Evolutionary conservation across 2,329 filamentous ascomycete species (phyloP).

Genomic region (Talaromyces sp.): DNA sequence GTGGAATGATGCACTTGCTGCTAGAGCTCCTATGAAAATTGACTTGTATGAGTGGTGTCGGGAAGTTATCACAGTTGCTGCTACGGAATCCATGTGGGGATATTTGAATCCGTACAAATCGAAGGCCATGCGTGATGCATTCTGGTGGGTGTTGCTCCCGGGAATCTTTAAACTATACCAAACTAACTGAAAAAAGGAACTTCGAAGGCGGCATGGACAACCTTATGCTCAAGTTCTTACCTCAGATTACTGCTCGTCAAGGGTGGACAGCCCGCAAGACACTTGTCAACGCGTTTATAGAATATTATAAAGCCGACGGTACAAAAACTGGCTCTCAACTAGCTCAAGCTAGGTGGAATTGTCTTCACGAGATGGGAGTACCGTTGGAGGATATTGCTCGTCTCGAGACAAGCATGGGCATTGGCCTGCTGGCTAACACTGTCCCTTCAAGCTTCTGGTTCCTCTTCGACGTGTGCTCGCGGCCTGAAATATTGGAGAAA

Average conservation of each 20-base stretch:
- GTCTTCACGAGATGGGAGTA: slow-evolving; percentile 12
- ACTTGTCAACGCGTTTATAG: slow-evolving; percentile 29
- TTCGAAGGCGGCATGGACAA: slow-evolving; percentile 31
- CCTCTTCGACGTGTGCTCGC: slow-evolving; percentile 39
- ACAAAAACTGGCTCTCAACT: slow-evolving; percentile 31
- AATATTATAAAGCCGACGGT: slow-evolving; percentile 37
- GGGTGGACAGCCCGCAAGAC: slow-evolving; percentile 32
- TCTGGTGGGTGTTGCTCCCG: slow-evolving; percentile 15
- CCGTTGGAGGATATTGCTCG: slow-evolving; percentile 19
- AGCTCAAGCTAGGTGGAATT: slow-evolving; percentile 15
- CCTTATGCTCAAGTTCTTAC: slow-evolving; percentile 27
- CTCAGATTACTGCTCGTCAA: slow-evolving; percentile 33
- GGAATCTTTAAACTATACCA: background rate
- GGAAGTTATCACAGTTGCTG: slow-evolving; percentile 22
- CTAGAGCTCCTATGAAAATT: slow-evolving; percentile 5
- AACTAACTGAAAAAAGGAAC: slow-evolving; percentile 21
- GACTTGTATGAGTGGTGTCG: slow-evolving; percentile 25
- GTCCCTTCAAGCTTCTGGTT: slow-evolving; percentile 43
- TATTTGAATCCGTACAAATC: slow-evolving; percentile 24
- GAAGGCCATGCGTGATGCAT: slow-evolving; percentile 15
- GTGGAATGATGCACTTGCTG: slow-evolving; percentile 16
- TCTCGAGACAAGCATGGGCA: slow-evolving; percentile 21
- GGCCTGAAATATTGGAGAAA: slow-evolving; percentile 33
- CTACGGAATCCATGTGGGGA: slow-evolving; percentile 24
- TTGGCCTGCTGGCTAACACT: slow-evolving; percentile 41